A percentile compares a stretch with the other conserved stretches of the same genome.
Evolutionary conservation across 352 stramenopile species (phyloP).

Genomic region (Phytophthora cactorum): DNA sequence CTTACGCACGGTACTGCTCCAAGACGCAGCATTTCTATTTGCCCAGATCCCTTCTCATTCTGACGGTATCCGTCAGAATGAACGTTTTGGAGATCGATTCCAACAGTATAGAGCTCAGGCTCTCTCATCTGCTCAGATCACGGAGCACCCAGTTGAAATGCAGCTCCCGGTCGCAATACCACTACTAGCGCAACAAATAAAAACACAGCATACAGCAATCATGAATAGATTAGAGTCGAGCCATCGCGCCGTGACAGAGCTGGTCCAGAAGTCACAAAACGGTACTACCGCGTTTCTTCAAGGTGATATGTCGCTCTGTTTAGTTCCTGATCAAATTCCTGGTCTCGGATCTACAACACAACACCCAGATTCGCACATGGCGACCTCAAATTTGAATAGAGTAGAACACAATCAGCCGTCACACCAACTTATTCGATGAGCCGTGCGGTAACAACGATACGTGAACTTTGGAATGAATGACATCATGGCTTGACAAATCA

Average conservation of each 20-base stretch:
- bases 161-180: neutral
- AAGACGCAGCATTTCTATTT: neutral
- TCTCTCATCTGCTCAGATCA: neutral
- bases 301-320: neutral
- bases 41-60: neutral
- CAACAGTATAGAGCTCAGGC: neutral
- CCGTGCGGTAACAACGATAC: neutral
- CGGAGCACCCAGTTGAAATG: neutral
- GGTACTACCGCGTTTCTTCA: neutral
- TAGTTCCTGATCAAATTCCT: neutral
- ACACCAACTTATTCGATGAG: neutral
- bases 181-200: neutral
- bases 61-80: neutral
- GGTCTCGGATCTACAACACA: neutral
- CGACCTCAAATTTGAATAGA: neutral
- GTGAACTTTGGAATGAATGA: neutral
- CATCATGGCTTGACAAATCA: neutral
- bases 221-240: neutral
- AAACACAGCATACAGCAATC: neutral
- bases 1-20: neutral
- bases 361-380: neutral
- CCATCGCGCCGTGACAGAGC: neutral
- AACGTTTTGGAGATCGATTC: neutral
- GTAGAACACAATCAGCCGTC: neutral
- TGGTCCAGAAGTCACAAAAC: neutral